Evolutionary conservation across 805 yeast genomes (phyloP), one percentile per base, ranked within the genome.

Genomic region (Debaryomyces prosopidis): DNA sequence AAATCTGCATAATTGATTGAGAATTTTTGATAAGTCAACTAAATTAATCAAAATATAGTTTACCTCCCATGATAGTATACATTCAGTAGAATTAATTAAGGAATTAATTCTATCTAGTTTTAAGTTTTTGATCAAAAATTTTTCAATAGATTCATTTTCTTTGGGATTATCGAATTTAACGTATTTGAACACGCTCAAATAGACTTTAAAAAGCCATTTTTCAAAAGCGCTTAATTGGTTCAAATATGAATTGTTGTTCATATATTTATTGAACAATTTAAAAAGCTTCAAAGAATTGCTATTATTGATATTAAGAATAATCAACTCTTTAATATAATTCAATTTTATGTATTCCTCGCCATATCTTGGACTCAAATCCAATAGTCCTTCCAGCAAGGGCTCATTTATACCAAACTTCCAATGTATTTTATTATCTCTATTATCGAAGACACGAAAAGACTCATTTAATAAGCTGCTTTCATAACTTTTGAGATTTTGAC

Each of bases 341-440:
- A 73, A 53, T 38, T 63, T 62, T 17, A 78, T 57, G 57, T 71
- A 70, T 11, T 51, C 51, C 2, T 50, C 44, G n/a, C 54, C 50
- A 26, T 49, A 49, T 50, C 2, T 46, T 2, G 65, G 67, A n/a
- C 67, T 60, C 36, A 54, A 39, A 19, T 26, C 23, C 2, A 60
- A 57, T 2, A 53, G 39, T 1, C 45, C 42, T 2, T 53, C 45
- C n/a, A 49, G 57, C 20, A 20, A 20, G 15, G 17, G 18, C 33
- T 66, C 66, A 36, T 66, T 66, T 28, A 65, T 58, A 11, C 78
- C 82, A 53, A 76, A 64, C 43, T 78, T 76, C 80, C 82, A 81
- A 40, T 82, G 67, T 9, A 80, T 75, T 5, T 61, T 66, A 44
- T 68, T 62, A 54, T 87, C 94, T 44, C 92, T 72, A 52, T 84